These are phyloP conservation scores for Phenoliferia sp. DNA, from an alignment of 1,284 basidiomycete species.

Conservation along the genomic window DNA sequence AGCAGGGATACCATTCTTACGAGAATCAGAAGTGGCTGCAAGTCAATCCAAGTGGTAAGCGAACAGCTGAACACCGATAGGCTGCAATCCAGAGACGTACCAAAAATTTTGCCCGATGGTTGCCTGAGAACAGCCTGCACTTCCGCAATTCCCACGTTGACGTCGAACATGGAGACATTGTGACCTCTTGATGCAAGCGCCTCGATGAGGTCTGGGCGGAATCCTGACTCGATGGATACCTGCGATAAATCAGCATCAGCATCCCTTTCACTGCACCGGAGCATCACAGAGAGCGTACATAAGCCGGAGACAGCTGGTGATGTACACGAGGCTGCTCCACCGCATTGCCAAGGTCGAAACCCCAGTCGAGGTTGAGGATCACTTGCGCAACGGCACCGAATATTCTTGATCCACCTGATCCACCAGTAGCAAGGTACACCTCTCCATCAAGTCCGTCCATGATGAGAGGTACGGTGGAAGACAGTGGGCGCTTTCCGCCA, in stretches of 20 bases:
- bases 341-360: constrained; percentile 68
- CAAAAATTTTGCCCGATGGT: constrained; percentile 20
- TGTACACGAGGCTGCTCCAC: constrained; percentile 87
- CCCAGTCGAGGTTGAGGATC: constrained; percentile 76
- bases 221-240: constrained; percentile 62
- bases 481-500: constrained; percentile 76
- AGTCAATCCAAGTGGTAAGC: not conserved
- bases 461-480: constrained; percentile 75
- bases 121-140: constrained; percentile 61
- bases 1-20: constrained; percentile 14
- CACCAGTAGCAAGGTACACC: constrained; percentile 70
- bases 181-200: constrained; percentile 63
- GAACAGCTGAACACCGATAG: not conserved
- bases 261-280: not conserved
- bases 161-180: constrained; percentile 53
- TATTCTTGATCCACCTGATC: constrained; percentile 80
- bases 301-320: constrained; percentile 75
- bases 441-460: constrained; percentile 63
- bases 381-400: constrained; percentile 75
- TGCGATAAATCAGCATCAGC: constrained; percentile 22
- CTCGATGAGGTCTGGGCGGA: constrained; percentile 54
- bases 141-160: constrained; percentile 60
- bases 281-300: constrained; percentile 21
- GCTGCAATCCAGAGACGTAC: not conserved
- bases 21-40: constrained; percentile 13